Evolutionary conservation across 2,329 filamentous ascomycete species (phyloP).

Genomic region (Microdochium paspali): DNA sequence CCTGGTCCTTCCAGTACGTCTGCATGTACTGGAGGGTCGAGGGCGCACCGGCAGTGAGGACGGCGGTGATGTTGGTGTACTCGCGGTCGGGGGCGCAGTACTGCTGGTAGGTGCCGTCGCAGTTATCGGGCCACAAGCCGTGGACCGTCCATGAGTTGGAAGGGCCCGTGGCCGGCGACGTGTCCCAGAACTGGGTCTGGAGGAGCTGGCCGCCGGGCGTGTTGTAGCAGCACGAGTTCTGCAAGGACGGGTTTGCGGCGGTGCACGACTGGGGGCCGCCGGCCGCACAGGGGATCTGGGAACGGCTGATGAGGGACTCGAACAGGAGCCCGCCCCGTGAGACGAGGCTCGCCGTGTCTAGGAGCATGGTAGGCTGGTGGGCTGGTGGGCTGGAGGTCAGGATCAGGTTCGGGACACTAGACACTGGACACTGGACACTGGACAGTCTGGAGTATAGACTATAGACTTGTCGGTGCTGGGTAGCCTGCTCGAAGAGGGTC

Average conservation of each 20-base stretch:
- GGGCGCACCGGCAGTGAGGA: constrained; percentile 38
- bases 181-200: constrained; percentile 73
- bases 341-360: background rate
- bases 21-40: constrained; percentile 57
- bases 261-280: constrained; percentile 50
- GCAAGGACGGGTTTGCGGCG: constrained; percentile 43
- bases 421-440: no score
- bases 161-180: constrained; percentile 53
- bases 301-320: background rate
- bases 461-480: no score
- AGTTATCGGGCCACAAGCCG: constrained; percentile 59
- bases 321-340: background rate
- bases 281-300: background rate
- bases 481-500: no score
- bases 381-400: no score
- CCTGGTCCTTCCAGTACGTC: constrained; percentile 62
- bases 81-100: constrained; percentile 53
- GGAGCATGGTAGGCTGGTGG: background rate
- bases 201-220: constrained; percentile 61
- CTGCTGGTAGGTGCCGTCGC: constrained; percentile 59
- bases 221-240: constrained; percentile 67
- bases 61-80: constrained; percentile 56
- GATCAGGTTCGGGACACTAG: no score
- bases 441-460: no score
- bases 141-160: constrained; percentile 66